Percentiles rank a stretch among this genome's conserved stretches.
Evolutionary conservation across 352 stramenopile genomes (phyloP).

Genomic region (Hyaloperonospora arabidopsidis): DNA sequence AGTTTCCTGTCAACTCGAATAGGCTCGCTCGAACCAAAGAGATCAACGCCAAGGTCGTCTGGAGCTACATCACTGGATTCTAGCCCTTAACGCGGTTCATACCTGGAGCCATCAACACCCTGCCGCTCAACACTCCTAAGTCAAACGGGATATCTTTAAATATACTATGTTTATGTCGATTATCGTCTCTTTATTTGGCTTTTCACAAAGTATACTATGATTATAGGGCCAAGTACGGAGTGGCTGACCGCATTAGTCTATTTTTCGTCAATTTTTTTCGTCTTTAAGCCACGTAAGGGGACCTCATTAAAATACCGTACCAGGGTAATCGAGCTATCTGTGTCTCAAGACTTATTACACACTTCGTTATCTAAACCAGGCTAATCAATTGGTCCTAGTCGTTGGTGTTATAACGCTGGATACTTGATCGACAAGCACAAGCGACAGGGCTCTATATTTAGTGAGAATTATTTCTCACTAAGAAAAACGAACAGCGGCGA

Average conservation of each 20-base stretch:
- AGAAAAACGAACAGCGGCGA: neutral
- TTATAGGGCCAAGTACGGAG: neutral
- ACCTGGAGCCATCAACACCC: neutral
- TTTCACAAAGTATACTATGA: slow-evolving; percentile 3
- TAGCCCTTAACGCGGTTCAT: neutral
- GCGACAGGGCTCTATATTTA: neutral
- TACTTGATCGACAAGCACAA: slow-evolving; percentile 1
- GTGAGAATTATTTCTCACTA: neutral
- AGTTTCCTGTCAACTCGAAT: neutral
- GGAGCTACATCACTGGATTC: no score
- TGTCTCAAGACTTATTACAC: neutral
- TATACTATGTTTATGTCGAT: slow-evolving; percentile 1
- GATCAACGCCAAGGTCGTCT: no score
- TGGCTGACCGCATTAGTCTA: neutral
- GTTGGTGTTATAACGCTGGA: neutral
- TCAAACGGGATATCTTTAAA: neutral
- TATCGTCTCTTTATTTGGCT: neutral
- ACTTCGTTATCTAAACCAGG: neutral
- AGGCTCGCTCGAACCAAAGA: no score
- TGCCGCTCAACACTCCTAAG: slow-evolving; percentile 1
- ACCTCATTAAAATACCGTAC: neutral
- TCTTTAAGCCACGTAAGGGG: neutral
- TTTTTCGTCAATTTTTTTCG: neutral
- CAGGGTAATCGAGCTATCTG: neutral
- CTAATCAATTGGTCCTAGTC: neutral